Base-by-base conservation (phyloP, 2,329 filamentous ascomycete species). In the Acarospora socialis region DNA sequence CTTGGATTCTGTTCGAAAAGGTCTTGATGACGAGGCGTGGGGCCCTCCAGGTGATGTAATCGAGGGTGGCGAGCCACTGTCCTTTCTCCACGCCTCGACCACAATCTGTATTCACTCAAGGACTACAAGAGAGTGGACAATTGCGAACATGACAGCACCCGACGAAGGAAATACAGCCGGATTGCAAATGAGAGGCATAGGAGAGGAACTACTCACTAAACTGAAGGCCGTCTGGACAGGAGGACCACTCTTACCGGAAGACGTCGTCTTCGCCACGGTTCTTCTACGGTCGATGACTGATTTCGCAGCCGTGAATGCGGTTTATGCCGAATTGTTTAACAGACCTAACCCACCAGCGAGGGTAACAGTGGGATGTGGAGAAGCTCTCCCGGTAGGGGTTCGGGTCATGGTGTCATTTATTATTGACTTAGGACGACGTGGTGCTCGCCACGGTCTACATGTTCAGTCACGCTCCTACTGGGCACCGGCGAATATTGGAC, bases 401-500 rank as follows among this genome's bases (percentile, higher is more conserved):
- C 66, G 75, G 37, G 68, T 81, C 10, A 67, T 87, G 39, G 54
- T 75, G 13, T 70, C 66, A 12, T 52, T 68, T 18, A 51, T 64
- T 7, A 46, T 66, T n/a, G 54, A 65, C 37, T 42, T 54, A 14
- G 50, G 50, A 4, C 25, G 39, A 17, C 46, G 46, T 23, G 42
- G 43, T 12, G 33, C 37, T 22, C 54, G 62, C 19, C 52, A 58
- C 35, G 80, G 56, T 0, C 66, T 95, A 1, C 90, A 98, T 52
- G 86, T 98, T 4, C 90, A 95, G 56, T 86, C 81, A 3, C 66
- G 81, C 22, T 92, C 83, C 7, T 95, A 95, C 63, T 98, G 90
- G 90, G 90, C 90, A 0, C 90, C 90, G 0, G 87, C 90, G 13
- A 95, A 95, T 49, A 95, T 98, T 33, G 90, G 90, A 0, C 90